phyloP scores from a whole-genome alignment of 176 grass and related monocot species.

The Saccharum officinarum region DNA sequence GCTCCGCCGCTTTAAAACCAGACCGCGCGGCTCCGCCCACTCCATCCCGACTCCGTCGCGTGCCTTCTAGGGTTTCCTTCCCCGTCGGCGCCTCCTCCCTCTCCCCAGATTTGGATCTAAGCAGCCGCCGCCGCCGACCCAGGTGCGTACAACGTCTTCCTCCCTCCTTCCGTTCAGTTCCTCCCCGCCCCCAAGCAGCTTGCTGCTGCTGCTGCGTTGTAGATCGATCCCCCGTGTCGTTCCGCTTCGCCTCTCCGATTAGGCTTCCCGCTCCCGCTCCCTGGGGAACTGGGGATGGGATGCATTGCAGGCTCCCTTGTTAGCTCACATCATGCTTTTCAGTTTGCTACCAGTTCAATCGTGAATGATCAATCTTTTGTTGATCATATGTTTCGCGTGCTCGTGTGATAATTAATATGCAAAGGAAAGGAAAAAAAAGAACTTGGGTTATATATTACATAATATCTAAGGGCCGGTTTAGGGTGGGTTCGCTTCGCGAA shows the following conservation, averaged over 20 bases:
- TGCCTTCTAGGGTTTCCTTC: constrained; percentile 3
- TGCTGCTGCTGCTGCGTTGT: no score
- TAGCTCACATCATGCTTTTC: not conserved
- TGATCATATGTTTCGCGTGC: not conserved
- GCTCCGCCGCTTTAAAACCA: constrained; percentile 1
- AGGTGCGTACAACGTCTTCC: not conserved
- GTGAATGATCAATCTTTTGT: not conserved
- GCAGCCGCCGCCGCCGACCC: not conserved
- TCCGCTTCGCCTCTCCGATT: not conserved
- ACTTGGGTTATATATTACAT: not conserved
- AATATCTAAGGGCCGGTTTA: no score
- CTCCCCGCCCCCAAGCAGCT: no score
- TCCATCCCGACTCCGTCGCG: not conserved
- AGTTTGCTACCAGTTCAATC: not conserved
- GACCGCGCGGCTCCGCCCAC: not conserved
- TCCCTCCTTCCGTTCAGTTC: not conserved
- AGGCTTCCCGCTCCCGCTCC: no score
- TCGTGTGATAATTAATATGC: not conserved
- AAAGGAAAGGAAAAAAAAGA: no score
- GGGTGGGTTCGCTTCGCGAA: no score
- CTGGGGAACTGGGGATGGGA: no score
- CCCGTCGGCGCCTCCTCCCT: not conserved
- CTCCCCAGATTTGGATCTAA: not conserved
- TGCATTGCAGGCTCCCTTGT: not conserved
- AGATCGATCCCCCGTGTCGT: no score